Conservation (phyloP, 805 yeast species). For the Priceomyces fermenticarens region DNA sequence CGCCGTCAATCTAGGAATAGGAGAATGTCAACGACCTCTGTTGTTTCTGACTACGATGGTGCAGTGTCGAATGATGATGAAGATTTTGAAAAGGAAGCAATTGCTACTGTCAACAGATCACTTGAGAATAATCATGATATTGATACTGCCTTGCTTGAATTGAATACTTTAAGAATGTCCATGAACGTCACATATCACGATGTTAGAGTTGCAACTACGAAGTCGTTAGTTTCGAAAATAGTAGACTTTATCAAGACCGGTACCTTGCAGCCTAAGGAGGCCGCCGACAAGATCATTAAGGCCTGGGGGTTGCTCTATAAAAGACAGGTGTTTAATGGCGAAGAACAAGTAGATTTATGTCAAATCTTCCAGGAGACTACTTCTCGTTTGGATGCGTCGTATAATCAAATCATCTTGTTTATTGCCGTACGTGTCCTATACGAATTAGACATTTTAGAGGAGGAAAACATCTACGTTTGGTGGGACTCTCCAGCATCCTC, state of each 20-base stretch:
- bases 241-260: slow-evolving; percentile 73
- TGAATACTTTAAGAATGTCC: slow-evolving; percentile 94
- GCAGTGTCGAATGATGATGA: slow-evolving; percentile 42
- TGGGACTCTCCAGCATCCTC: slow-evolving; percentile 51
- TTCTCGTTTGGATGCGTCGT: slow-evolving; percentile 32
- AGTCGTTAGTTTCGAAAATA: slow-evolving; percentile 67
- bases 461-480: slow-evolving; percentile 78
- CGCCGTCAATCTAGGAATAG: slow-evolving; percentile 24
- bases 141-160: slow-evolving; percentile 88
- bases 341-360: slow-evolving; percentile 75
- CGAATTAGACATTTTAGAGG: slow-evolving; percentile 79
- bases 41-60: slow-evolving; percentile 44
- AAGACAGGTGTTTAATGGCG: slow-evolving; percentile 80
- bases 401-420: slow-evolving; percentile 48
- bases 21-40: slow-evolving; percentile 34
- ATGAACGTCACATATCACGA: slow-evolving; percentile 95
- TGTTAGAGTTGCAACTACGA: slow-evolving; percentile 77
- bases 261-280: slow-evolving; percentile 73
- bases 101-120: slow-evolving; percentile 89
- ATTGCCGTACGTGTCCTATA: slow-evolving; percentile 61
- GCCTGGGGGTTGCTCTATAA: slow-evolving; percentile 81
- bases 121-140: slow-evolving; percentile 88
- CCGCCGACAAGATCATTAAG: slow-evolving; percentile 68
- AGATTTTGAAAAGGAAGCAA: slow-evolving; percentile 84
- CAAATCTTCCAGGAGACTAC: slow-evolving; percentile 47